Base-by-base conservation (phyloP, 2,329 filamentous ascomycete genomes). In the Ascochyta rabiei region DNA sequence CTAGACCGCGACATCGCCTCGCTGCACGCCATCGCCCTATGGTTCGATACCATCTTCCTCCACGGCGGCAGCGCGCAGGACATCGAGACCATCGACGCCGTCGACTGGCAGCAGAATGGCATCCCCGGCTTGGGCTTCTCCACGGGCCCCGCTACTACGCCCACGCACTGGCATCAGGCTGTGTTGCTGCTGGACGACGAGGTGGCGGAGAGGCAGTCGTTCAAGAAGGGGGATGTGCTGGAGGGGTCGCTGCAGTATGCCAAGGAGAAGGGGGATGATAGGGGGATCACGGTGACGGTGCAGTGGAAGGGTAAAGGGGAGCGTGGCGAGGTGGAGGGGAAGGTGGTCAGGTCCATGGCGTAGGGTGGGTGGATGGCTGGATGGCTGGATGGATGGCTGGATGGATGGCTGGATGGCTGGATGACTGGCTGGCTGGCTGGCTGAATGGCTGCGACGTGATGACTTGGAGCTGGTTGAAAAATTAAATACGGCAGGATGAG, bases 31-130 rank as follows among this genome's bases (percentile, higher is more conserved):
- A 96, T 92, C 74, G 82, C 91, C 13, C 84, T 96, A 63, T 97
- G 93, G 91, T 97, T 97, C 72, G 93, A 98, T 73, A 93, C 89
- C 21, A 95, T 95, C 80, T 97, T 97, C 76, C 84, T 89, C 61
- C 85, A 87, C 9, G 83, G 84, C 0, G 59, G 61, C 24, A 65
- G 66, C 48, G 45, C 56, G 2, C 63, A 68, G 39, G 66, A 71
- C 18, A 58, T 68, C 30, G 62, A 63, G 34, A 53, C 58, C 56
- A 79, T 79, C n/a, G 84, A 85, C 45, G 85, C 86, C 0, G 80
- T 86, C 50, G 80, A 83, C 4, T 92, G 89, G 85, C 76, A 74
- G 21, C 82, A 84, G 60, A 63, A 66, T 78, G 81, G 68, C 67
- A 78, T 80, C 28, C 84, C 75, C 31, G 80, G 88, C 60, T 85